Percentiles rank a stretch among this genome's conserved stretches.
phyloP scores from a whole-genome alignment of 2,329 filamentous ascomycete species.

The Botrytis hyacinthi region DNA sequence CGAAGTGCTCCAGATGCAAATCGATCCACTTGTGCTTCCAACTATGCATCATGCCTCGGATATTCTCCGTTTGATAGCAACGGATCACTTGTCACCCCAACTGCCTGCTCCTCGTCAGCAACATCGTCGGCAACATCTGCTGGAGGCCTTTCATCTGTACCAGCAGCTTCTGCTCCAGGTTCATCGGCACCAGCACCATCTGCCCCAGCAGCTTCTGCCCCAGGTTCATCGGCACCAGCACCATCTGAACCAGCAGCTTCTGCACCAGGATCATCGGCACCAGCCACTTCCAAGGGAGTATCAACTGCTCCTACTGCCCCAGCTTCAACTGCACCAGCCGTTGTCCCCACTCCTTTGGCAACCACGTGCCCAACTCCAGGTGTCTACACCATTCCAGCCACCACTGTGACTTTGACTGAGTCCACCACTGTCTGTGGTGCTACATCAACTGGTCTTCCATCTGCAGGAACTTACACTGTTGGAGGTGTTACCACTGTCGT shows the following conservation, averaged over 20 bases:
- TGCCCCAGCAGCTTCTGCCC: neutral
- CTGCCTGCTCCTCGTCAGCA: too few relatives aligned
- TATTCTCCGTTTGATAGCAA: too few relatives aligned
- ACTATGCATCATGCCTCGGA: too few relatives aligned
- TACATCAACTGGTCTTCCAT: constrained; percentile 58
- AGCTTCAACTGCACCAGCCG: constrained; percentile 39
- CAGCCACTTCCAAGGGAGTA: constrained; percentile 11
- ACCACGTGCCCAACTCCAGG: constrained; percentile 63
- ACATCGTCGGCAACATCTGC: constrained; percentile 17
- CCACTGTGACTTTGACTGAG: constrained; percentile 65
- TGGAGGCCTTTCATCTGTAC: neutral
- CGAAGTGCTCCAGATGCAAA: too few relatives aligned
- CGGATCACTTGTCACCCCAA: too few relatives aligned
- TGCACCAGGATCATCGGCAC: constrained; percentile 18
- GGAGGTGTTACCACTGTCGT: constrained; percentile 74
- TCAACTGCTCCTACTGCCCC: constrained; percentile 9
- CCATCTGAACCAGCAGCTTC: neutral
- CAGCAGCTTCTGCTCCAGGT: neutral
- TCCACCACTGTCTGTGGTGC: constrained; percentile 66
- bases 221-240: neutral
- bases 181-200: neutral
- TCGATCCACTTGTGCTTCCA: too few relatives aligned
- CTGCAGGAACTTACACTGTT: constrained; percentile 64
- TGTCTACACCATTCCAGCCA: constrained; percentile 73
- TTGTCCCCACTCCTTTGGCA: constrained; percentile 48